Percentiles rank a stretch among this genome's conserved stretches.
phyloP scores from a whole-genome alignment of 768 basidiomycete species.

The Psilocybe tampanensis region DNA sequence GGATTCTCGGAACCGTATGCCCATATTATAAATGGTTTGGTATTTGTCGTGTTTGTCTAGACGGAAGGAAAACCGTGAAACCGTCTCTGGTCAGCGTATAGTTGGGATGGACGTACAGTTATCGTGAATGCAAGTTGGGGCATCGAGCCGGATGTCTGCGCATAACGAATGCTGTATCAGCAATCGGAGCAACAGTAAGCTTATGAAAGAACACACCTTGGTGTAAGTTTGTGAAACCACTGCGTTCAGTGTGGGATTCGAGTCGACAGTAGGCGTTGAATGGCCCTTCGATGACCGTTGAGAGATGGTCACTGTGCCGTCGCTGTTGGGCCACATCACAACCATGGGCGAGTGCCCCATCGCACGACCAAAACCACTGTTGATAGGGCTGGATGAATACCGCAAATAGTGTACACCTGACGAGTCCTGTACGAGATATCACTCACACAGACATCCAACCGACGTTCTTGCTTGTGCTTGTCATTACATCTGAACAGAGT shows the following conservation, averaged over 20 bases:
- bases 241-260: background rate
- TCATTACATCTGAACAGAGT: background rate
- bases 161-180: background rate
- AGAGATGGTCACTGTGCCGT: background rate
- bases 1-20: background rate
- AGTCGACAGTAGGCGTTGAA: background rate
- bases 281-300: background rate
- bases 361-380: background rate
- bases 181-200: background rate
- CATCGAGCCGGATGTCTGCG: background rate
- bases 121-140: constrained; percentile 1
- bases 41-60: background rate
- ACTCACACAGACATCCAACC: background rate
- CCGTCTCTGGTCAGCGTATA: no score
- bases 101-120: background rate
- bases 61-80: no score
- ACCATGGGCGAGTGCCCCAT: constrained; percentile 2
- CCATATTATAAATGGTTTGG: constrained; percentile 1
- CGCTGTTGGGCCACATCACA: constrained; percentile 1
- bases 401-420: background rate
- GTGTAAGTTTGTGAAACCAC: background rate
- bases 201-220: background rate
- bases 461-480: background rate
- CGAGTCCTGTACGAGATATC: background rate
- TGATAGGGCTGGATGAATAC: no score